Conservation (phyloP, 1,284 basidiomycete genomes). For the Leccinum pallidistipes region DNA sequence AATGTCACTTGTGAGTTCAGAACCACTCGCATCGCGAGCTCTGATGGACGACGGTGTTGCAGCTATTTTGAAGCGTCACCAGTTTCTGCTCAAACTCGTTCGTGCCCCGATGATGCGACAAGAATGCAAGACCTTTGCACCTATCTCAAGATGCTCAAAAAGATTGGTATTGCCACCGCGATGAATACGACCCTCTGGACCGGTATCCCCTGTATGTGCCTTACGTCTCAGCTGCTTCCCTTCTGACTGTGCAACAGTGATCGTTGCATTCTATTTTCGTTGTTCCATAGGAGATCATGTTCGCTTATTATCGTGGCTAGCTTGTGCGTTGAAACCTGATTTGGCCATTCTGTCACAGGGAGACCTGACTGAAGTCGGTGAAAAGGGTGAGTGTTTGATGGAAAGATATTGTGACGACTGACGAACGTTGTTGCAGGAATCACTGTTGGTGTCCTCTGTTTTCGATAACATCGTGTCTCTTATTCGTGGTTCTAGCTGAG, state of each 20-base stretch:
- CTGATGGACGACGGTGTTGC: not conserved
- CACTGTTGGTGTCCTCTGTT: conserved; percentile 23
- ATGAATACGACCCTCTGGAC: conserved; percentile 63
- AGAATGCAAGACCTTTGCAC: no score
- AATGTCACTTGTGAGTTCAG: conserved; percentile 59
- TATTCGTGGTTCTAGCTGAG: conserved; percentile 34
- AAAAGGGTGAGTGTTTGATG: conserved; percentile 31
- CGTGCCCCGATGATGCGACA: conserved; percentile 53
- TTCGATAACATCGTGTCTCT: not conserved
- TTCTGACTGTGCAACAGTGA: conserved; percentile 43
- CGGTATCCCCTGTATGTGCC: conserved; percentile 54
- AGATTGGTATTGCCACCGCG: conserved; percentile 76
- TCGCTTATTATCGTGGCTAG: conserved; percentile 37
- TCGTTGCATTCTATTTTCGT: conserved; percentile 70
- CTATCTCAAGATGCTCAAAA: conserved; percentile 68
- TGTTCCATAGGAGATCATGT: not conserved
- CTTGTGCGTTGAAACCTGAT: conserved; percentile 86
- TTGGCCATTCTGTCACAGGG: conserved; percentile 72
- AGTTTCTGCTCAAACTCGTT: conserved; percentile 63
- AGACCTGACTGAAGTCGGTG: conserved; percentile 77
- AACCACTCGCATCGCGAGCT: not conserved
- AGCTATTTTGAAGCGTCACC: conserved; percentile 58
- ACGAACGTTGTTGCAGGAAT: conserved; percentile 22
- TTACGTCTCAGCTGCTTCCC: conserved; percentile 22
- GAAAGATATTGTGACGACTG: conserved; percentile 36